Evolutionary conservation across 768 basidiomycete genomes (phyloP).

Genomic region (Mycena vulgaris): DNA sequence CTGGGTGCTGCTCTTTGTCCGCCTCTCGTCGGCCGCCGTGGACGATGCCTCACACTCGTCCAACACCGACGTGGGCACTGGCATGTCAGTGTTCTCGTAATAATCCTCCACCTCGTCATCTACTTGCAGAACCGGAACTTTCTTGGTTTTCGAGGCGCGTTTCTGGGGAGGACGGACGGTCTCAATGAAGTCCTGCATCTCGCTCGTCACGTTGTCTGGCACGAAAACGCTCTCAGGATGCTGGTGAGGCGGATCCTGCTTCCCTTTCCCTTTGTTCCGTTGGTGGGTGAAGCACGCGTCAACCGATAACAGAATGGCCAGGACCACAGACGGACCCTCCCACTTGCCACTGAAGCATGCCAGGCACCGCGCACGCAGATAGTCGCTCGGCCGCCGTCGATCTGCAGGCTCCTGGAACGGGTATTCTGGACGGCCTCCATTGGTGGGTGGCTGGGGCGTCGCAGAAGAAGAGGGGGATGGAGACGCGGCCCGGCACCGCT

Average conservation of each 20-base stretch:
- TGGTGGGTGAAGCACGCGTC: constrained; percentile 49
- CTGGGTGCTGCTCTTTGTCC: constrained; percentile 46
- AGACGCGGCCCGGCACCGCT: background rate
- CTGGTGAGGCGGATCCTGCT: constrained; percentile 33
- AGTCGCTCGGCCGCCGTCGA: constrained; percentile 34
- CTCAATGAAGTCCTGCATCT: constrained; percentile 41
- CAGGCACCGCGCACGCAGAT: constrained; percentile 37
- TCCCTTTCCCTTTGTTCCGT: constrained; percentile 27
- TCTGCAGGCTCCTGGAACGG: constrained; percentile 1
- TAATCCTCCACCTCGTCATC: constrained; percentile 17
- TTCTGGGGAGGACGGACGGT: constrained; percentile 2
- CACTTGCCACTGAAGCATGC: constrained; percentile 37
- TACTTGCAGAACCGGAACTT: background rate
- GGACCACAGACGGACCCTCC: constrained; percentile 4
- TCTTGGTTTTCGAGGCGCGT: background rate
- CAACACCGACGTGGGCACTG: constrained; percentile 47
- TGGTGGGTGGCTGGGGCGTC: background rate
- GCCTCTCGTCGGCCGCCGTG: constrained; percentile 45
- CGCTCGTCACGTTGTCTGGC: constrained; percentile 33
- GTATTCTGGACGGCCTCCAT: background rate
- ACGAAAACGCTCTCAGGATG: constrained; percentile 46
- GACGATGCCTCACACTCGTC: constrained; percentile 38
- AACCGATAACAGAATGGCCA: constrained; percentile 21
- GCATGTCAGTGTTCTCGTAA: constrained; percentile 40
- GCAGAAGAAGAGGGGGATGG: background rate